These are phyloP conservation scores for Ostreobium quekettii DNA, from an alignment of 139 green algal genomes.

Conservation along the genomic window DNA sequence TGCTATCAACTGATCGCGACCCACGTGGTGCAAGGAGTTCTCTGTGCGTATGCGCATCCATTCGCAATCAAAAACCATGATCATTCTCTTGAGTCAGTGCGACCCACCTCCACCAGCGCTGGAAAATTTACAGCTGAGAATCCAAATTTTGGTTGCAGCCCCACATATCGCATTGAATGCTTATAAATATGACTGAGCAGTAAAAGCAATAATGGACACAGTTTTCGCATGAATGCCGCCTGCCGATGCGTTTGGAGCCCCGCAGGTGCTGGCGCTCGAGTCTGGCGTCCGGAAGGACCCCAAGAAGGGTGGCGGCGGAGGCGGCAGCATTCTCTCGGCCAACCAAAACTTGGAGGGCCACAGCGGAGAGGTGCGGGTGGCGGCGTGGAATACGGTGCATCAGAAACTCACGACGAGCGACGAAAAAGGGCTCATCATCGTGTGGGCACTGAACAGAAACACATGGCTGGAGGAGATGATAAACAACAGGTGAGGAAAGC, in stretches of 20 bases:
- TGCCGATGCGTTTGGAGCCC: not conserved
- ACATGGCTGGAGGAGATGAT: conserved; percentile 87
- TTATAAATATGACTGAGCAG: conserved; percentile 34
- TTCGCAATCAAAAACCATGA: no score
- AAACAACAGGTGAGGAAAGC: conserved; percentile 62
- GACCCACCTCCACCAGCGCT: not conserved
- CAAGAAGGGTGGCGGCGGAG: not conserved
- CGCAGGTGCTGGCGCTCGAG: not conserved
- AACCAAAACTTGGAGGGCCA: conserved; percentile 78
- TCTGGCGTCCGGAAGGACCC: not conserved
- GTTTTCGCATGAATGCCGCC: not conserved
- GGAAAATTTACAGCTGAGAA: not conserved
- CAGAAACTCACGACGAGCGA: conserved; percentile 75
- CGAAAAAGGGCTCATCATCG: conserved; percentile 73
- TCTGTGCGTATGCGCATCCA: not conserved
- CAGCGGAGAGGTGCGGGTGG: conserved; percentile 43
- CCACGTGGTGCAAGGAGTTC: not conserved
- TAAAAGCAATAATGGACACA: conserved; percentile 22
- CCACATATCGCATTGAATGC: not conserved
- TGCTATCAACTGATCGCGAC: not conserved
- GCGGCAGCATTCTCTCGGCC: conserved; percentile 42
- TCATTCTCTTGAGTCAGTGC: not conserved
- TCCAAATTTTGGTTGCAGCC: not conserved
- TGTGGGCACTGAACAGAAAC: conserved; percentile 74
- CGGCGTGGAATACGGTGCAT: conserved; percentile 66